Evolutionary conservation across 1,139 yeast genomes (phyloP).

Genomic region (Protomyces pachydermus): DNA sequence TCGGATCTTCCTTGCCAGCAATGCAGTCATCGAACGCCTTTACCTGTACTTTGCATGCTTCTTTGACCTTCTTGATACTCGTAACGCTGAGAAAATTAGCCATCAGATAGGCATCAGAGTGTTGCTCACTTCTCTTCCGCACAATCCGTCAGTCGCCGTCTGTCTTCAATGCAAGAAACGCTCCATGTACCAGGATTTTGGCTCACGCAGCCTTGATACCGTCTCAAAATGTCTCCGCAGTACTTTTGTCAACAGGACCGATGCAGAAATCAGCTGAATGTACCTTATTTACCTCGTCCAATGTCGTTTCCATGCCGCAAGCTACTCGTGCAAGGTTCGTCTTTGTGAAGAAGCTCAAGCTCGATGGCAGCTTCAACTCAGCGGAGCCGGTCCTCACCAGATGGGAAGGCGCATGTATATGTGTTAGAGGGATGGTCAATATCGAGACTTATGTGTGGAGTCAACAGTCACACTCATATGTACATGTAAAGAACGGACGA

Average conservation of each 20-base stretch:
- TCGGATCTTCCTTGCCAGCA: constrained; percentile 4
- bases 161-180: constrained; percentile 3
- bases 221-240: constrained; percentile 5
- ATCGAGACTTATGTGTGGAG: too few relatives aligned
- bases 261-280: too few relatives aligned
- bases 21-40: constrained; percentile 15
- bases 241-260: not conserved
- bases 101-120: not conserved
- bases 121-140: constrained; percentile 13
- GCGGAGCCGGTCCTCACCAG: too few relatives aligned
- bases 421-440: too few relatives aligned
- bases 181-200: constrained; percentile 16
- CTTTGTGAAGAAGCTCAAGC: too few relatives aligned
- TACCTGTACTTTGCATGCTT: constrained; percentile 9
- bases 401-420: too few relatives aligned
- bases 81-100: not conserved
- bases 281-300: constrained; percentile 6
- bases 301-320: constrained; percentile 9
- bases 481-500: too few relatives aligned
- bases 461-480: too few relatives aligned
- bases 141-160: constrained; percentile 20
- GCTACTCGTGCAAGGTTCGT: too few relatives aligned
- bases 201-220: constrained; percentile 8
- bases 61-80: constrained; percentile 22
- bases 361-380: too few relatives aligned